A percentile compares a stretch with the other conserved stretches of the same genome.
Evolutionary conservation across 1,139 yeast genomes (phyloP).

Genomic region (Yamadazyma dushanensis): DNA sequence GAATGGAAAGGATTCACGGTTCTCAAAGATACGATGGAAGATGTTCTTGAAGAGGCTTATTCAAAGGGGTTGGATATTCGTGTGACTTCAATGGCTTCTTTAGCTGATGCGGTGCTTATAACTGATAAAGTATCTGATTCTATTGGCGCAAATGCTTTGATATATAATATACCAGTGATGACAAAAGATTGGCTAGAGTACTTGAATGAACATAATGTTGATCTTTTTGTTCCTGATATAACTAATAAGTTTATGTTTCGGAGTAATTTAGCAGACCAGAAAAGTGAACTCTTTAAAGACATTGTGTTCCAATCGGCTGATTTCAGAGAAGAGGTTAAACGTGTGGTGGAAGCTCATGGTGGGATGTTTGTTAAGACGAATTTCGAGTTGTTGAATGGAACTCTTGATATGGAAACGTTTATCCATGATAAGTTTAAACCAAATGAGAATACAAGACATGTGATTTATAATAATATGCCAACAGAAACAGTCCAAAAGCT

Average conservation of each 20-base stretch:
- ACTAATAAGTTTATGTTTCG: conserved; percentile 8
- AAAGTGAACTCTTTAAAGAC: conserved; percentile 4
- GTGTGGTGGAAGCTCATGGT: conserved; percentile 5
- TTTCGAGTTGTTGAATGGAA: conserved; percentile 9
- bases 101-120: conserved; percentile 7
- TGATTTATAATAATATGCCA: conserved; percentile 8
- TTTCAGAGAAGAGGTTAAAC: conserved; percentile 5
- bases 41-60: conserved; percentile 11
- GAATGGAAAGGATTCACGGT: conserved; percentile 26
- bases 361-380: conserved; percentile 5
- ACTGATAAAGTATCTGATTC: conserved; percentile 3
- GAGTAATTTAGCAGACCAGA: conserved; percentile 4
- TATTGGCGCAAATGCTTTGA: conserved; percentile 10
- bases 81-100: conserved; percentile 18
- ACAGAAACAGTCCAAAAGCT: conserved; percentile 3
- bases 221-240: conserved; percentile 6
- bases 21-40: conserved; percentile 2
- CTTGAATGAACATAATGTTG: background rate
- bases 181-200: conserved; percentile 11
- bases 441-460: conserved; percentile 1
- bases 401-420: conserved; percentile 5
- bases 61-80: conserved; percentile 25
- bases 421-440: conserved; percentile 6
- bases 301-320: conserved; percentile 8
- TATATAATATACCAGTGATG: conserved; percentile 8